Percentiles rank a stretch among this genome's conserved stretches.
Evolutionary conservation across 2,329 filamentous ascomycete species (phyloP).

Genomic region (Aspergillus tanneri): DNA sequence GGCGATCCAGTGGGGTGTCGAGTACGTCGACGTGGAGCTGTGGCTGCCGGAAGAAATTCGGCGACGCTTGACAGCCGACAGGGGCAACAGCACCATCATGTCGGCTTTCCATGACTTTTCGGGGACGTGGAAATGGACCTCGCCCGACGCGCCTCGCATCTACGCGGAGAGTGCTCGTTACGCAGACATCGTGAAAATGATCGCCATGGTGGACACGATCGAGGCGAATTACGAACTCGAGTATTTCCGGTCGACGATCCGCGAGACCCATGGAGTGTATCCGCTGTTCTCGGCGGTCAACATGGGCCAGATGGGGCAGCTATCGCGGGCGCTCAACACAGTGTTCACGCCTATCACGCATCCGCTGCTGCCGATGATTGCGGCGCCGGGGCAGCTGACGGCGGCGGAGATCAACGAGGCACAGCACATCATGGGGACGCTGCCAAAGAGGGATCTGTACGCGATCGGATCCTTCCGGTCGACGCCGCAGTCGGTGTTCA

Average conservation of each 20-base stretch:
- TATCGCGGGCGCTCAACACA: conserved; percentile 79
- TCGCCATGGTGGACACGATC: conserved; percentile 74
- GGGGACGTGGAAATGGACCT: conserved; percentile 79
- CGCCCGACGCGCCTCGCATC: conserved; percentile 66
- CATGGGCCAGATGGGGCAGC: conserved; percentile 82
- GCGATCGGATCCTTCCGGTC: conserved; percentile 71
- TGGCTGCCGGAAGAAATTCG: conserved; percentile 80
- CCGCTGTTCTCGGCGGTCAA: conserved; percentile 81
- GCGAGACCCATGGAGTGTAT: conserved; percentile 62
- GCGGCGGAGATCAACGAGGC: conserved; percentile 82
- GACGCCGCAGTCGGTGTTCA: conserved; percentile 79
- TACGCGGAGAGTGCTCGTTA: conserved; percentile 71
- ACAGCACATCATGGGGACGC: conserved; percentile 73
- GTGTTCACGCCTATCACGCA: conserved; percentile 88
- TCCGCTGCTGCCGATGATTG: conserved; percentile 77
- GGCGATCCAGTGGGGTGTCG: conserved; percentile 84
- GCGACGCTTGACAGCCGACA: conserved; percentile 63
- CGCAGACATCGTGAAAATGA: conserved; percentile 89
- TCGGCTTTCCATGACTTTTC: conserved; percentile 92
- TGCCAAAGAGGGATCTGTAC: conserved; percentile 77
- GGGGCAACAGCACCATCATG: conserved; percentile 80
- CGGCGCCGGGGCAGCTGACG: conserved; percentile 80
- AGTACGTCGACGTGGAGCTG: conserved; percentile 86
- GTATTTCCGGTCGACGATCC: conserved; percentile 78
- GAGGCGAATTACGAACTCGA: conserved; percentile 89